Conservation (phyloP, 495 filamentous ascomycete genomes). For the Friedmanniomyces endolithicus region DNA sequence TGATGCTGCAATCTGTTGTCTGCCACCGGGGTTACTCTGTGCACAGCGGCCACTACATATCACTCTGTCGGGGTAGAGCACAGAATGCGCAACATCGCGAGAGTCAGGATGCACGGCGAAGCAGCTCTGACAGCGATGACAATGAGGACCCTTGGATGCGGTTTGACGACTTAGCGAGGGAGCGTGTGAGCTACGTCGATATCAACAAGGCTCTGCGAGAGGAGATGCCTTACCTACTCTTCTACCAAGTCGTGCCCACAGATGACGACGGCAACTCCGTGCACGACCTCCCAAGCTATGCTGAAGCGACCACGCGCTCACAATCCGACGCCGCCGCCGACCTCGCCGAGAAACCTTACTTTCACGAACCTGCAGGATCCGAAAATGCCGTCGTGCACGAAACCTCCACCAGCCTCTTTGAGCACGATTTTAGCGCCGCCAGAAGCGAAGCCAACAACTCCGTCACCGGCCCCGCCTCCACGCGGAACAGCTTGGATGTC, state of each 20-base stretch:
- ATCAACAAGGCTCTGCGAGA: constrained; percentile 61
- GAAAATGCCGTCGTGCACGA: constrained; percentile 2
- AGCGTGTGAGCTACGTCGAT: constrained; percentile 63
- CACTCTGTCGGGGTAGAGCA: constrained; percentile 58
- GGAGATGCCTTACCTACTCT: constrained; percentile 89
- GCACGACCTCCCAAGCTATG: constrained; percentile 38
- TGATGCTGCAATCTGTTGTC: constrained; percentile 76
- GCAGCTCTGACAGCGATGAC: constrained; percentile 18
- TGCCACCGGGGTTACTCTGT: constrained; percentile 83
- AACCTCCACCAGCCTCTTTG: neutral
- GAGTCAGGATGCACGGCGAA: constrained; percentile 32
- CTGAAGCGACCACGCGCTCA: constrained; percentile 31
- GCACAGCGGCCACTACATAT: constrained; percentile 85
- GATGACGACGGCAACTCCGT: constrained; percentile 42
- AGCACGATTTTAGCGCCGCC: neutral
- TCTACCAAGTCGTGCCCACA: constrained; percentile 87
- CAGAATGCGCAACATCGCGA: constrained; percentile 25
- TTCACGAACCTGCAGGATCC: neutral
- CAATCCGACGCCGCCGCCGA: constrained; percentile 7
- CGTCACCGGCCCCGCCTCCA: constrained; percentile 1
- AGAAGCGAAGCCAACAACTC: constrained; percentile 8
- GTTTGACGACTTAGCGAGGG: constrained; percentile 69
- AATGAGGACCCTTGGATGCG: constrained; percentile 68
- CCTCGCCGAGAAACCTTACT: constrained; percentile 7
- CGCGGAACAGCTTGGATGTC: constrained; percentile 9